These are phyloP conservation scores for Hypoxylon rubiginosum DNA, from an alignment of 2,329 filamentous ascomycete genomes.

Conservation along the genomic window DNA sequence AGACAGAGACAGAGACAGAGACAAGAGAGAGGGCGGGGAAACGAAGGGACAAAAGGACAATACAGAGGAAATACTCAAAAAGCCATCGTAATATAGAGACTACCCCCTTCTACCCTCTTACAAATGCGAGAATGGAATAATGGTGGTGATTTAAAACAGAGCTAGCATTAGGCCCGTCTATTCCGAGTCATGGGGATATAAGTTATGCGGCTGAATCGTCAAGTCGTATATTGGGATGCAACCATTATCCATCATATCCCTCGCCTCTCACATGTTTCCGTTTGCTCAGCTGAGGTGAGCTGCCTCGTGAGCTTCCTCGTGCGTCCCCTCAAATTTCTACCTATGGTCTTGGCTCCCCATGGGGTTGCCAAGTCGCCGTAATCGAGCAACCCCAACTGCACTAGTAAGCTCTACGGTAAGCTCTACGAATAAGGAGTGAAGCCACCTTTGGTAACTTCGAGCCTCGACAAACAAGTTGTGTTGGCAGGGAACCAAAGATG, in stretches of 20 bases:
- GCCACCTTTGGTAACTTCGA: background rate
- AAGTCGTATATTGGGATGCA: conserved; percentile 1
- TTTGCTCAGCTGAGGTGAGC: background rate
- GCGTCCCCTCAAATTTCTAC: too few relatives aligned
- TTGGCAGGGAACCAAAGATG: background rate
- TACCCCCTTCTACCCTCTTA: too few relatives aligned
- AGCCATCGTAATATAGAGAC: too few relatives aligned
- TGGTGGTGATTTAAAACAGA: background rate
- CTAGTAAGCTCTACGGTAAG: background rate
- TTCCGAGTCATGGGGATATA: background rate
- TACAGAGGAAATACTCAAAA: too few relatives aligned
- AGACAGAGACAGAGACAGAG: too few relatives aligned
- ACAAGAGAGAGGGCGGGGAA: too few relatives aligned
- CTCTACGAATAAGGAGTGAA: background rate
- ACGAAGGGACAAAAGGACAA: too few relatives aligned
- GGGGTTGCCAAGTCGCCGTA: background rate
- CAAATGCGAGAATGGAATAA: background rate
- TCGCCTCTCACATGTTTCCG: background rate
- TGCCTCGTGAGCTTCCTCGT: background rate
- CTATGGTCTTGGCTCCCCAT: background rate
- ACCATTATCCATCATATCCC: background rate
- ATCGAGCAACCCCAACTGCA: background rate
- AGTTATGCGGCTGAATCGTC: background rate
- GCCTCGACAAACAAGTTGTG: background rate
- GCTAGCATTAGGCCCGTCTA: background rate